Conservation (phyloP, 2,329 filamentous ascomycete genomes). For the Neofusicoccum cordaticola region DNA sequence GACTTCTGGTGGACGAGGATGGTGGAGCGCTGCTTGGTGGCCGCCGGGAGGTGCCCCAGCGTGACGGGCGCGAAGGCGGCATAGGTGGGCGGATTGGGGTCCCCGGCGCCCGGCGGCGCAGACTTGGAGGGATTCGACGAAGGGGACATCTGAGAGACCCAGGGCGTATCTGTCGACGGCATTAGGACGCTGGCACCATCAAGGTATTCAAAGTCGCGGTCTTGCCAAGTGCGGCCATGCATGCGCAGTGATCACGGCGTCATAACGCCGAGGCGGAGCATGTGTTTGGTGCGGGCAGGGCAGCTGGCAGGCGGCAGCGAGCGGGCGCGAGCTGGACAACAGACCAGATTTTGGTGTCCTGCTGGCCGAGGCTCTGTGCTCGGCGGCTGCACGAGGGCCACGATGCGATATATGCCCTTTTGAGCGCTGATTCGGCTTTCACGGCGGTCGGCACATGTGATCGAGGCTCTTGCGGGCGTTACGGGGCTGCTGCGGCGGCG, state of each 20-base stretch:
- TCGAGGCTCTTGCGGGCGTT: not conserved
- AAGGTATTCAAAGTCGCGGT: slow-evolving; percentile 16
- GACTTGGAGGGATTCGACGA: slow-evolving; percentile 32
- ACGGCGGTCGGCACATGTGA: slow-evolving; percentile 12
- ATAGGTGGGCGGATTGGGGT: slow-evolving; percentile 66
- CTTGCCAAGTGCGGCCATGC: slow-evolving; percentile 45
- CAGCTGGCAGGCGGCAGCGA: not conserved
- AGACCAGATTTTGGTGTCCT: slow-evolving; percentile 9
- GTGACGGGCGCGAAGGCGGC: slow-evolving; percentile 87
- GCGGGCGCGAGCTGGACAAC: not conserved
- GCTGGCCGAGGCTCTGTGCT: slow-evolving; percentile 11
- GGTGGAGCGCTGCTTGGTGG: slow-evolving; percentile 76
- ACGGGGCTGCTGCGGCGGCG: not conserved
- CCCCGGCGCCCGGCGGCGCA: slow-evolving; percentile 36
- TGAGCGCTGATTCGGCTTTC: slow-evolving; percentile 2
- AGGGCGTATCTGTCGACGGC: slow-evolving; percentile 34
- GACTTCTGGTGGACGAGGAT: slow-evolving; percentile 97
- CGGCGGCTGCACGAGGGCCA: slow-evolving; percentile 6
- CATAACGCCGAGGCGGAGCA: slow-evolving; percentile 16
- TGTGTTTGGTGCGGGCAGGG: not conserved
- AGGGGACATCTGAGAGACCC: slow-evolving; percentile 42
- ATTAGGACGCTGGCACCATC: slow-evolving; percentile 14
- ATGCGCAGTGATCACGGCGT: slow-evolving; percentile 22
- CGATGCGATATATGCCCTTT: slow-evolving; percentile 7
- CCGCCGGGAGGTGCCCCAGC: slow-evolving; percentile 65